Conservation (phyloP, 2,329 filamentous ascomycete genomes). For the Fusarium pseudocircinatum region DNA sequence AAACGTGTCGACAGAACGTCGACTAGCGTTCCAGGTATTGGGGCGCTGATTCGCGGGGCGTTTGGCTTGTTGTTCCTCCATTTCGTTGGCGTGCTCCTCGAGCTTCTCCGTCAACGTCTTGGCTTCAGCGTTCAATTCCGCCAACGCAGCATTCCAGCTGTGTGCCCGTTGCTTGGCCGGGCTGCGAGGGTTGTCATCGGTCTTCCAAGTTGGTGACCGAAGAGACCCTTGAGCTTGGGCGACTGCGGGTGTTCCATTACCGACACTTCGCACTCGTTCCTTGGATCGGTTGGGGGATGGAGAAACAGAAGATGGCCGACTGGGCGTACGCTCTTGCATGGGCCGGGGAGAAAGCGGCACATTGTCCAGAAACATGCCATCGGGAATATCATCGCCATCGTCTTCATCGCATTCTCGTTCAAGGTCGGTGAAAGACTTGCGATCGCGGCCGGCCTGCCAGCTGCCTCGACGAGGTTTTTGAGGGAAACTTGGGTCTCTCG, state of each 20-base stretch:
- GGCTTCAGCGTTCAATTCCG: constrained; percentile 76
- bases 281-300: constrained; percentile 65
- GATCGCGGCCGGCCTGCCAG: constrained; percentile 73
- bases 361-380: constrained; percentile 82
- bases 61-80: constrained; percentile 52
- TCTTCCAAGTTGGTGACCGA: constrained; percentile 65
- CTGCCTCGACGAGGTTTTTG: constrained; percentile 66
- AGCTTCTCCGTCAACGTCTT: constrained; percentile 80
- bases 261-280: constrained; percentile 63
- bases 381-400: constrained; percentile 80
- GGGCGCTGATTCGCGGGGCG: constrained; percentile 49
- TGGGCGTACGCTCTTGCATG: constrained; percentile 63
- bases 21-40: constrained; percentile 53
- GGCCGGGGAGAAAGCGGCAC: constrained; percentile 82
- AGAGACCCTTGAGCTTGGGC: constrained; percentile 69
- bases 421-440: constrained; percentile 75
- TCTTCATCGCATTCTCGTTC: constrained; percentile 82
- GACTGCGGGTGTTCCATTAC: constrained; percentile 71
- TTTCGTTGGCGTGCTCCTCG: constrained; percentile 79
- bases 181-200: constrained; percentile 54
- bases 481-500: constrained; percentile 53
- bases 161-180: constrained; percentile 67
- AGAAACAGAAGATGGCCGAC: constrained; percentile 62
- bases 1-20: constrained; percentile 47
- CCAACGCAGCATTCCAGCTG: constrained; percentile 78